Base-by-base conservation (phyloP, 345 rosid genomes). In the Populus nigra region DNA sequence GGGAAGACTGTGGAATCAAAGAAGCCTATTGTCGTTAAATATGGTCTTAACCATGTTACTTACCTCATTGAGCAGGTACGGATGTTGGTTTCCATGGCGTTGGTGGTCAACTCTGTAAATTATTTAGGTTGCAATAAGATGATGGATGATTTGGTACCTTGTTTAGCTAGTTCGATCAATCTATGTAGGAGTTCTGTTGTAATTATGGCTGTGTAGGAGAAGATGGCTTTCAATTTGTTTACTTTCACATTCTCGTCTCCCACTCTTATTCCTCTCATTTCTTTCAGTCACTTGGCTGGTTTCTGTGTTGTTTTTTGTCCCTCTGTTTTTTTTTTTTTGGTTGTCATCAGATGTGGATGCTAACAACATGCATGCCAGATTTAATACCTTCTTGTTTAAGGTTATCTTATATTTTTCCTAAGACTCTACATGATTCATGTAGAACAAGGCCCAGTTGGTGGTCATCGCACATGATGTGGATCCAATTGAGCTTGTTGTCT, bases 401-500 rank as follows among this genome's bases (percentile, higher is more conserved):
- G 62, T 55, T 55, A 22, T 8, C 39, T 16, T 31, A 18, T 20
- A 11, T 7, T 35, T 89, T 29, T 20, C 27, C 35, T 31, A 41
- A 47, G 63, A 23, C 29, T 25, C 15, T 61, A 61, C 27, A 23
- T 59, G 29, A 8, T 74, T 7, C 77, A 47, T 79, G 74, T 82
- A 90, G 94, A 90, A 90, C 80, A 90, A 88, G 85, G 94, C 92
- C 7, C 94, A 88, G 62, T 71, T 90, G 85, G 96, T 91, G 47
- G 86, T 91, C 73, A 91, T 91, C 31, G 96, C 93, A n/a, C 96
- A 90, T 55, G 96, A 91, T 78, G 96, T 91, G 11, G 93, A 91
- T 77, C 96, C 93, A 9, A 91, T 91, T 29, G 96, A 91, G 87
- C 78, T 90, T 86, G 96, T 91, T 68, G 93, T 91, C 7, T 91